Percentiles rank a stretch among this genome's conserved stretches.
Conservation (phyloP, 495 filamentous ascomycete genomes). For the Parathielavia appendiculata region DNA sequence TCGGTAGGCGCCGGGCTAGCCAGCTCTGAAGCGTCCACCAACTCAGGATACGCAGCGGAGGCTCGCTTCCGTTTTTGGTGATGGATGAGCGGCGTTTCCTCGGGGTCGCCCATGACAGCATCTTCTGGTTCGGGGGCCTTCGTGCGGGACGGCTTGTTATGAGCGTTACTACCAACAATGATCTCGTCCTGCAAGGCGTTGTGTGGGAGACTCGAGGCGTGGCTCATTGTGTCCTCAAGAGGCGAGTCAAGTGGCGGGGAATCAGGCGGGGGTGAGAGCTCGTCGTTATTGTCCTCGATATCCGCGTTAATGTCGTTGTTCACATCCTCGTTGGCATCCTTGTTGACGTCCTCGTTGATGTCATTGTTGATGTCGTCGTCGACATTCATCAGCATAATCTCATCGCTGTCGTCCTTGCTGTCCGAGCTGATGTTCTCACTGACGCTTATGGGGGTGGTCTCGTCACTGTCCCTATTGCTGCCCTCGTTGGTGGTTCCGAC, state of each 20-base stretch:
- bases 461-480: too few species aligned
- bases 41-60: conserved; percentile 36
- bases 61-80: conserved; percentile 48
- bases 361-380: background rate
- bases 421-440: background rate
- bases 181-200: conserved; percentile 43
- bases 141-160: conserved; percentile 27
- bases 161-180: conserved; percentile 40
- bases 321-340: conserved; percentile 11
- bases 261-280: conserved; percentile 26
- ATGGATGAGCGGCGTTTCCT: conserved; percentile 29
- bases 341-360: background rate
- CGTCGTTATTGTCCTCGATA: conserved; percentile 21
- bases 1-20: conserved; percentile 24
- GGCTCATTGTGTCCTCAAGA: conserved; percentile 22
- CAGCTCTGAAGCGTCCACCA: conserved; percentile 33
- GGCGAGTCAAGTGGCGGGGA: conserved; percentile 25
- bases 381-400: too few species aligned
- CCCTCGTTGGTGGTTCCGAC: too few species aligned
- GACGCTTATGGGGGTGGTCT: background rate
- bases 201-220: conserved; percentile 31
- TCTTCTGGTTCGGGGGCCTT: conserved; percentile 31
- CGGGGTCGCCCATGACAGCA: conserved; percentile 36
- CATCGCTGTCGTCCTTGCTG: background rate
- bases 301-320: too few species aligned